Conservation (phyloP, 2,329 filamentous ascomycete genomes). For the Chaetomium sp. region DNA sequence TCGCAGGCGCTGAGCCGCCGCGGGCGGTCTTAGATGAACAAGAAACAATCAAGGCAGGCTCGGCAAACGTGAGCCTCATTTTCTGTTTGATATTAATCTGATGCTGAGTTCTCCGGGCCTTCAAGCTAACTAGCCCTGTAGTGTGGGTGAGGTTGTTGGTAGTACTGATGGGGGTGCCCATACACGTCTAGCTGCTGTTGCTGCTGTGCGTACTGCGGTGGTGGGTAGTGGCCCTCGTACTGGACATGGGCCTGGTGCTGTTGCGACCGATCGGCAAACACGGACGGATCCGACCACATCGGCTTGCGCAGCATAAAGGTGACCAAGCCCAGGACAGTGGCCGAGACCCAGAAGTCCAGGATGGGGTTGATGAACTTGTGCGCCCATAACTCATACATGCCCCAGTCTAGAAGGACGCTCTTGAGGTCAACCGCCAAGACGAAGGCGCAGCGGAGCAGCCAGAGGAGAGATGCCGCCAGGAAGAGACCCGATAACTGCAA, state of each 20-base stretch:
- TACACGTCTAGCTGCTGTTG: neutral
- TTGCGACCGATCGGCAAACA: constrained; percentile 5
- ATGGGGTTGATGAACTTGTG: constrained; percentile 17
- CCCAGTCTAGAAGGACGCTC: constrained; percentile 5
- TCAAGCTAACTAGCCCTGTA: too few species aligned
- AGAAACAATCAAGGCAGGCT: too few species aligned
- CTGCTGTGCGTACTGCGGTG: neutral
- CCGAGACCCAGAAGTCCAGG: constrained; percentile 19
- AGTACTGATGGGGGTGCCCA: neutral
- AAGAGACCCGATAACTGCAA: constrained; percentile 3
- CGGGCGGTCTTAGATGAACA: too few species aligned
- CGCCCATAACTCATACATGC: too few species aligned
- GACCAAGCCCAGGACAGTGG: constrained; percentile 17
- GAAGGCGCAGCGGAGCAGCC: constrained; percentile 21
- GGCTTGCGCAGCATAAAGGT: constrained; percentile 12
- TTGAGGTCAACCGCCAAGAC: constrained; percentile 16
- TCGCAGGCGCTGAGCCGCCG: too few species aligned
- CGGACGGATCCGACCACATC: constrained; percentile 17
- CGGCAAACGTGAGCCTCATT: too few species aligned
- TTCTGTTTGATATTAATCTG: too few species aligned
- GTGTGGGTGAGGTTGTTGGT: too few species aligned
- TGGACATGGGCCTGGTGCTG: neutral
- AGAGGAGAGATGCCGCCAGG: constrained; percentile 18
- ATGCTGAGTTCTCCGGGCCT: too few species aligned
- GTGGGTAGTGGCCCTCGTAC: neutral